Conservation (phyloP, 805 yeast genomes). For the Myxozyma nipponensis region DNA sequence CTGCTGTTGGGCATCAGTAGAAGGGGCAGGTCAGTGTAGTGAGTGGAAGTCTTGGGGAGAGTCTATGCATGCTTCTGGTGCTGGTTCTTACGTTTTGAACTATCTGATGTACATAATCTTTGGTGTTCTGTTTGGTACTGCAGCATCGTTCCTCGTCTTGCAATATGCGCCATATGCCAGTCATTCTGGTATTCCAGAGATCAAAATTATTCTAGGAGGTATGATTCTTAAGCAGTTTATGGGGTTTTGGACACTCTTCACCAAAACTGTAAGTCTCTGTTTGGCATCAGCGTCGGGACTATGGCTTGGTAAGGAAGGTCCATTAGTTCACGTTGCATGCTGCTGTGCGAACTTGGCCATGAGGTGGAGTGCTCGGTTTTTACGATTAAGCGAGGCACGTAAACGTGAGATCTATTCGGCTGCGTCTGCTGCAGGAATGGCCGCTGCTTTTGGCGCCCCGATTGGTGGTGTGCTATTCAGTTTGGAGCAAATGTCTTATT, state of each 20-base stretch:
- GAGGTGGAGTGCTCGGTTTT: constrained; percentile 34
- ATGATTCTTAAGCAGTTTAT: constrained; percentile 53
- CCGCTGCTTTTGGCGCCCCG: constrained; percentile 83
- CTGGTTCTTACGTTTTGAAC: constrained; percentile 36
- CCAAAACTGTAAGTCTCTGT: constrained; percentile 56
- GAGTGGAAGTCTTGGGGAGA: constrained; percentile 39
- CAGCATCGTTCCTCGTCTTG: constrained; percentile 39
- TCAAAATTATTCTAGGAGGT: constrained; percentile 66
- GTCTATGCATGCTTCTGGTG: constrained; percentile 30
- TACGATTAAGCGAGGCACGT: constrained; percentile 43
- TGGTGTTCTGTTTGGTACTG: constrained; percentile 41
- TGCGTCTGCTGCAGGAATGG: constrained; percentile 77
- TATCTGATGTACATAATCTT: constrained; percentile 41
- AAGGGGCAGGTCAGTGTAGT: constrained; percentile 40
- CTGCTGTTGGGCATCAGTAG: constrained; percentile 66
- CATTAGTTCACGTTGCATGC: constrained; percentile 74
- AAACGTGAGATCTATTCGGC: constrained; percentile 67
- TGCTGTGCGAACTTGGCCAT: constrained; percentile 48
- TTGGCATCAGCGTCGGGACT: constrained; percentile 71
- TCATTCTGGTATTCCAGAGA: constrained; percentile 70
- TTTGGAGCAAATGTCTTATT: constrained; percentile 51
- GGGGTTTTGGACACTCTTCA: constrained; percentile 48
- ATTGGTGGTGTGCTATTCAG: constrained; percentile 83
- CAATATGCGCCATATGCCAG: constrained; percentile 41
- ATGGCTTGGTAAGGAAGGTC: constrained; percentile 86